These are phyloP conservation scores for Parascedosporium putredinis DNA, from an alignment of 2,329 filamentous ascomycete genomes.

Conservation along the genomic window DNA sequence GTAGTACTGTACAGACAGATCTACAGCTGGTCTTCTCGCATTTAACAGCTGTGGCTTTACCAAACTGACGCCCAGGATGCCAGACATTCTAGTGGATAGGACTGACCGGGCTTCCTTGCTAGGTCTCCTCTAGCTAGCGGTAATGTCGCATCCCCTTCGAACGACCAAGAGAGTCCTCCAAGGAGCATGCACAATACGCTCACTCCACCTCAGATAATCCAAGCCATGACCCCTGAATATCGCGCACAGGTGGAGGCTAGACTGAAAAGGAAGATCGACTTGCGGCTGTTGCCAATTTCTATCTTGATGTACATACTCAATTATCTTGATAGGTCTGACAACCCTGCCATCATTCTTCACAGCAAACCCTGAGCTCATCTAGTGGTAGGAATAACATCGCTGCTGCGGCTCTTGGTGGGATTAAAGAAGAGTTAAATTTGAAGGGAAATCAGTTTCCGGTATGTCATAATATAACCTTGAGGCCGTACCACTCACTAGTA, in stretches of 20 bases:
- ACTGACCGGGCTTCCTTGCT: no score
- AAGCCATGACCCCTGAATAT: slow-evolving; percentile 35
- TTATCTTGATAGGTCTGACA: slow-evolving; percentile 37
- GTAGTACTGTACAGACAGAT: no score
- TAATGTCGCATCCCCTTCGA: no score
- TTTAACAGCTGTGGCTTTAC: no score
- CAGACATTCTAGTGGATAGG: no score
- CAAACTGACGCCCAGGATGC: no score
- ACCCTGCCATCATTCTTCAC: background rate
- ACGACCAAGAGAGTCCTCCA: no score
- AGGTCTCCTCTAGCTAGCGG: no score
- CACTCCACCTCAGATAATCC: slow-evolving; percentile 18
- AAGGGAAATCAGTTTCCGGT: slow-evolving; percentile 13
- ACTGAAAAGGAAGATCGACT: slow-evolving; percentile 51
- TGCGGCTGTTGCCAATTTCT: slow-evolving; percentile 48
- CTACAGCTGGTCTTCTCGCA: no score
- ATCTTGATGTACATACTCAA: slow-evolving; percentile 58
- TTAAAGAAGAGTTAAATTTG: slow-evolving; percentile 34
- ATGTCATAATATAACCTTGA: background rate
- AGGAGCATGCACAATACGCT: no score
- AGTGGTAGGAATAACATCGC: slow-evolving; percentile 26
- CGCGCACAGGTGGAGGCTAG: slow-evolving; percentile 36
- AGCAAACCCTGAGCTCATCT: background rate
- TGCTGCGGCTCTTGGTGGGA: slow-evolving; percentile 32
- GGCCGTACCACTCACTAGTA: background rate